phyloP scores from a whole-genome alignment of 1,139 yeast species.

The Debaryomyces nepalensis region DNA sequence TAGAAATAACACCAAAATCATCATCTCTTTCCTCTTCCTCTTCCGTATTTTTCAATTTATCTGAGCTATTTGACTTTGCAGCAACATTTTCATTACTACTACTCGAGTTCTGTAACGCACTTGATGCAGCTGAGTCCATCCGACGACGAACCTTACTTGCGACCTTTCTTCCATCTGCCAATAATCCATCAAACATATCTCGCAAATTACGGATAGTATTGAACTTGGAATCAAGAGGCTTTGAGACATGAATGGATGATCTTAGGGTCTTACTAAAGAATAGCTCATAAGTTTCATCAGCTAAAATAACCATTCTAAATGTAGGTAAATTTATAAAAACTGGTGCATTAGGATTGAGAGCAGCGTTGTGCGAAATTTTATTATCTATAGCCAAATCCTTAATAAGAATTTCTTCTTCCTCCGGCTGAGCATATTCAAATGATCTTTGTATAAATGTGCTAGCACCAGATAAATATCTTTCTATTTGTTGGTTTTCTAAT shows the following conservation, averaged over 20 bases:
- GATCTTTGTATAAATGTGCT: constrained; percentile 86
- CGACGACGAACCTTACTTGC: constrained; percentile 87
- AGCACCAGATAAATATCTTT: constrained; percentile 84
- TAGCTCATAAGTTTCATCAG: constrained; percentile 90
- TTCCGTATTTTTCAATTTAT: constrained; percentile 17
- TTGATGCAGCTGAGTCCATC: constrained; percentile 69
- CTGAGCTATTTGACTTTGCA: constrained; percentile 32
- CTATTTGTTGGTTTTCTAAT: constrained; percentile 72
- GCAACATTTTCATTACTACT: constrained; percentile 29
- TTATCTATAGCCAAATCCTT: constrained; percentile 45
- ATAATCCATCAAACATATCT: constrained; percentile 87
- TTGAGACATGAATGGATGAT: constrained; percentile 67
- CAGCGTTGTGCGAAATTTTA: constrained; percentile 63
- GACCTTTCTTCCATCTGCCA: constrained; percentile 90
- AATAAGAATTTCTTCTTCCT: constrained; percentile 49
- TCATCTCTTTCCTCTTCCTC: constrained; percentile 55
- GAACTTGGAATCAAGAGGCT: constrained; percentile 51
- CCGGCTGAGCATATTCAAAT: constrained; percentile 86
- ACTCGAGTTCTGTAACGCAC: constrained; percentile 20
- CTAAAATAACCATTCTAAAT: constrained; percentile 91
- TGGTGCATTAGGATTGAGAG: constrained; percentile 80
- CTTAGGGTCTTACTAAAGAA: constrained; percentile 74
- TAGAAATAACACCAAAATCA: constrained; percentile 51
- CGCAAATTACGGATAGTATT: constrained; percentile 67
- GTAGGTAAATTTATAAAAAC: constrained; percentile 81